Evolutionary conservation across 164 flowering plant species (phyloP), one percentile per base, ranked within the genome.

Genomic region (Saururus chinensis): DNA sequence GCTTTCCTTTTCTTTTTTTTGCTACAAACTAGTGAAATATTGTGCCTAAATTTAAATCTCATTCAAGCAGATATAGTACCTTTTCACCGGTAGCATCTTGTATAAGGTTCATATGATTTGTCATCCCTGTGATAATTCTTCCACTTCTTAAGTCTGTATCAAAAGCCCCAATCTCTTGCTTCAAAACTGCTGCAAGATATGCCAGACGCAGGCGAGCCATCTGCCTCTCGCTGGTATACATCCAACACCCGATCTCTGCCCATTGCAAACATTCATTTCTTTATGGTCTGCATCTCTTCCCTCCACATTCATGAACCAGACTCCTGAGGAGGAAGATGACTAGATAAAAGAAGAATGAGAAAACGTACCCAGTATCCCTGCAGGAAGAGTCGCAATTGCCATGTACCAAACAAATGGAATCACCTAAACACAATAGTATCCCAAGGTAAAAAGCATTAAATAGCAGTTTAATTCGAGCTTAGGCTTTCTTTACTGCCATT

Each of bases 11-110:
- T n/a, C n/a, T n/a, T n/a, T n/a, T n/a, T n/a, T n/a, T n/a, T n/a
- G n/a, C n/a, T n/a, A n/a, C n/a, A n/a, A n/a, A n/a, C n/a, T n/a
- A n/a, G n/a, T n/a, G n/a, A n/a, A n/a, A n/a, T n/a, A n/a, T n/a
- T n/a, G n/a, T n/a, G n/a, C n/a, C n/a, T n/a, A n/a, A n/a, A n/a
- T n/a, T n/a, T n/a, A n/a, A n/a, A n/a, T n/a, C n/a, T n/a, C n/a
- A n/a, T n/a, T n/a, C n/a, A n/a, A n/a, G n/a, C n/a, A n/a, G n/a
- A n/a, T n/a, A n/a, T 35, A 12, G 13, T 49, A 86, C 93, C 87
- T 86, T 84, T 65, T 86, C 89, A 4, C 86, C 89, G n/a, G 84
- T 82, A 17, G 89, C 84, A 62, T 86, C 89, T 74, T 84, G 86
- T 22, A 84, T 80, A 71, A 84, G 35, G 53, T 71, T 78, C 84